Evolutionary conservation across 2,329 filamentous ascomycete genomes (phyloP).

Genomic region (Colletotrichum tanaceti): DNA sequence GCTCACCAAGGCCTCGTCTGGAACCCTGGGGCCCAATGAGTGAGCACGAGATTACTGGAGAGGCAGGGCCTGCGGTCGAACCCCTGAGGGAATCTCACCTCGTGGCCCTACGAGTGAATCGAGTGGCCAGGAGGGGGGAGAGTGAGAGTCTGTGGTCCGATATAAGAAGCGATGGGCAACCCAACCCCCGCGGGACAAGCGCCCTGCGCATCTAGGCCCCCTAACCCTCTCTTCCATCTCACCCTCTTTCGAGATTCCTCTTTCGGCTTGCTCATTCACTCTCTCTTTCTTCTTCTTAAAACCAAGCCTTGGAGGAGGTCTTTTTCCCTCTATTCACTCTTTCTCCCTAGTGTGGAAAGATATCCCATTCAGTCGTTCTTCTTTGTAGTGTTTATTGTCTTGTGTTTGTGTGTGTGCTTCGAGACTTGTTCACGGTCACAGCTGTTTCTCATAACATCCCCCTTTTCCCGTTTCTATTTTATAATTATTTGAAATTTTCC

Average conservation of each 20-base stretch:
- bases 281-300: constrained; percentile 33
- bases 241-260: constrained; percentile 21
- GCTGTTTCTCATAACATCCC: neutral
- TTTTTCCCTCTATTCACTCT: constrained; percentile 23
- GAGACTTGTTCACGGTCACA: neutral
- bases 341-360: constrained; percentile 20
- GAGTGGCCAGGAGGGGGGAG: constrained; percentile 26
- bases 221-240: neutral
- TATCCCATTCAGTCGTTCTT: constrained; percentile 19
- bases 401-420: neutral
- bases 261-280: constrained; percentile 32
- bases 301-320: neutral
- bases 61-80: constrained; percentile 13
- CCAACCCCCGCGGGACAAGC: constrained; percentile 23
- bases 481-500: too few species aligned
- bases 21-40: constrained; percentile 20
- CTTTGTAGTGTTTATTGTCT: too few species aligned
- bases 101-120: constrained; percentile 20
- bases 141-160: constrained; percentile 19
- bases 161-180: constrained; percentile 30
- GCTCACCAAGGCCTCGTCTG: constrained; percentile 16
- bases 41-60: constrained; percentile 23
- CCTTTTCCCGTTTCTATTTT: neutral
- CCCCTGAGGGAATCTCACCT: constrained; percentile 31
- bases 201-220: constrained; percentile 23